A percentile compares a stretch with the other conserved stretches of the same genome.
phyloP scores from a whole-genome alignment of 139 green algal species.

The Limnomonas spitsbergensis region DNA sequence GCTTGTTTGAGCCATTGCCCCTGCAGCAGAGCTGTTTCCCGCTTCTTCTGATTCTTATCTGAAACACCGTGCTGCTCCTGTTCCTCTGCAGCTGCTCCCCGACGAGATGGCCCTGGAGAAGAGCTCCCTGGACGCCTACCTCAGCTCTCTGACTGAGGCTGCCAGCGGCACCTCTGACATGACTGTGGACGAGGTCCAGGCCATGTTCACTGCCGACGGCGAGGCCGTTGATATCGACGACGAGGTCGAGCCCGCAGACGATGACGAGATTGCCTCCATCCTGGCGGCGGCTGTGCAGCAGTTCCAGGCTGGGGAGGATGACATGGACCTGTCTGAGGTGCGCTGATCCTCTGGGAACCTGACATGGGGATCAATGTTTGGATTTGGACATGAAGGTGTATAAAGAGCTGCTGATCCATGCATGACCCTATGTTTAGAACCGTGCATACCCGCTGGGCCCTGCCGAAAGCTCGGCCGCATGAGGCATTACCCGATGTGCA shows the following conservation, averaged over 20 bases:
- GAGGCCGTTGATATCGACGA: slow-evolving; percentile 17
- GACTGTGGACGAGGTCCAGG: slow-evolving; percentile 15
- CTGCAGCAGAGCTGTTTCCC: too few species aligned
- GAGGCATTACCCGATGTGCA: too few species aligned
- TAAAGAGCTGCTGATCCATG: too few species aligned
- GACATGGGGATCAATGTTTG: too few species aligned
- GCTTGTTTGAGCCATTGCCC: too few species aligned
- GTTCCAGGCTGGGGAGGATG: background rate
- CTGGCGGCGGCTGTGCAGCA: background rate
- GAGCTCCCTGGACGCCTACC: background rate
- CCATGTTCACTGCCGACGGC: slow-evolving; percentile 21
- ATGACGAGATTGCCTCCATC: background rate
- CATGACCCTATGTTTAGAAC: too few species aligned
- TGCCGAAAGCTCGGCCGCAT: too few species aligned
- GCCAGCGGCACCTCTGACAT: background rate
- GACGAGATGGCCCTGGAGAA: background rate
- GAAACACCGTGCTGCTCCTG: too few species aligned
- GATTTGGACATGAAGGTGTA: too few species aligned
- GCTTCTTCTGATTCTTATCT: too few species aligned
- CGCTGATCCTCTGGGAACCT: too few species aligned
- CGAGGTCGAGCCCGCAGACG: slow-evolving; percentile 22
- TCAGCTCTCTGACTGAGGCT: background rate
- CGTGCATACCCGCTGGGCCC: too few species aligned
- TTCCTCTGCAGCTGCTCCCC: background rate
- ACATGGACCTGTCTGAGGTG: background rate